Base-by-base conservation (phyloP, 768 basidiomycete genomes). In the Lentinus brumalis region DNA sequence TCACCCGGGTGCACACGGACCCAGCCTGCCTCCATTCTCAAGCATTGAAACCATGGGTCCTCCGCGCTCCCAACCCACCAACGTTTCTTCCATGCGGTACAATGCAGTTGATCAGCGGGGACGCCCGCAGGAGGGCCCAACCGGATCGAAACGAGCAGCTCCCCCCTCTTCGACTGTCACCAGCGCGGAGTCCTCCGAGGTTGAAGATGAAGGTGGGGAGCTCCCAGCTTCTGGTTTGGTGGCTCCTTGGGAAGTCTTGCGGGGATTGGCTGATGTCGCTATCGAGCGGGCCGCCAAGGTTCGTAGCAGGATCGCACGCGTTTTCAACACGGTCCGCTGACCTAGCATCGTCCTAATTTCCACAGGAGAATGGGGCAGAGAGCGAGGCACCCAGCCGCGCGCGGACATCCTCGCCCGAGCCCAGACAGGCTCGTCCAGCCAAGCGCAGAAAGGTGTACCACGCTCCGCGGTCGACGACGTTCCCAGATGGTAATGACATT, bases 171-270 rank as follows among this genome's bases (percentile, higher is more conserved):
- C 91, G 2, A 86, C 84, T 66, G 83, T 86, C 61, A 86, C 87
- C 9, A 92, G 89, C 63, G 86, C 89, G 11, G 86, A 93, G 73
- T 92, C 92, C 1, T 90, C 91, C 40, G 92, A 93, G 69, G 73
- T 85, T n/a, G 93, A 94, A 52, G 91, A 92, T 50, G 91, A 92
- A 47, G 91, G 90, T 59, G 88, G 89, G 16, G 92, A 89, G 70
- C 75, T 94, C 14, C 92, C 93, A 0, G 88, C 89, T 40, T 84
- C 83, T 42, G 91, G 93, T 50, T 82, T 94, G 50, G 86, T 92
- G 56, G 92, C 92, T 9, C 93, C 93, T 52, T 91, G 90, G 87
- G 91, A 92, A 75, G 92, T 93, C 44, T 78, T 93, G 53, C 80
- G 90, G 64, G 88, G 89, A 50, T 74, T 93, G 60, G 91, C 91